phyloP scores from a whole-genome alignment of 495 filamentous ascomycete species.

The Platismatia glauca region DNA sequence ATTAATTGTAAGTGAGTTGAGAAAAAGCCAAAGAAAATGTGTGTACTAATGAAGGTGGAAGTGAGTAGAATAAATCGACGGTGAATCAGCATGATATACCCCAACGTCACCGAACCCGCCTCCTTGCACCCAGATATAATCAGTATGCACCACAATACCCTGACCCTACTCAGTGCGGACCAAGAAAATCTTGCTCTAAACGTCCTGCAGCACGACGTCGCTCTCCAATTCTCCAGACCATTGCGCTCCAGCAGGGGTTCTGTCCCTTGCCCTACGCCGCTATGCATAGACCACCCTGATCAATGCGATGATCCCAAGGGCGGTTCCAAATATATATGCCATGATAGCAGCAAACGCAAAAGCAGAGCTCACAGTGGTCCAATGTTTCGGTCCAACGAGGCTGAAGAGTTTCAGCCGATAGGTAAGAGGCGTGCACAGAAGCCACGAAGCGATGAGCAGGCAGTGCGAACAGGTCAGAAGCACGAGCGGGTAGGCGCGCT shows the following conservation, averaged over 20 bases:
- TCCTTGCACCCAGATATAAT: too few relatives aligned
- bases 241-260: neutral
- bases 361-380: neutral
- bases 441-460: neutral
- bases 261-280: neutral
- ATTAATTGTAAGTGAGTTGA: too few relatives aligned
- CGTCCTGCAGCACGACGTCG: neutral
- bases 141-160: too few relatives aligned
- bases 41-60: too few relatives aligned
- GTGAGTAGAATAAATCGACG: too few relatives aligned
- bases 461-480: neutral
- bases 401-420: neutral
- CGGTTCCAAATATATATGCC: neutral
- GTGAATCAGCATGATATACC: too few relatives aligned
- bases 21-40: too few relatives aligned
- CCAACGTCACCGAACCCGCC: too few relatives aligned
- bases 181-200: neutral
- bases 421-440: neutral
- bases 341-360: neutral
- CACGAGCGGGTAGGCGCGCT: neutral
- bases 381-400: neutral
- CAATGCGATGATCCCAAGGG: neutral
- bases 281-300: neutral
- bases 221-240: neutral
- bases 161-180: too few relatives aligned